Conservation (phyloP, 306 rosid species). For the Acmispon strigosus region DNA sequence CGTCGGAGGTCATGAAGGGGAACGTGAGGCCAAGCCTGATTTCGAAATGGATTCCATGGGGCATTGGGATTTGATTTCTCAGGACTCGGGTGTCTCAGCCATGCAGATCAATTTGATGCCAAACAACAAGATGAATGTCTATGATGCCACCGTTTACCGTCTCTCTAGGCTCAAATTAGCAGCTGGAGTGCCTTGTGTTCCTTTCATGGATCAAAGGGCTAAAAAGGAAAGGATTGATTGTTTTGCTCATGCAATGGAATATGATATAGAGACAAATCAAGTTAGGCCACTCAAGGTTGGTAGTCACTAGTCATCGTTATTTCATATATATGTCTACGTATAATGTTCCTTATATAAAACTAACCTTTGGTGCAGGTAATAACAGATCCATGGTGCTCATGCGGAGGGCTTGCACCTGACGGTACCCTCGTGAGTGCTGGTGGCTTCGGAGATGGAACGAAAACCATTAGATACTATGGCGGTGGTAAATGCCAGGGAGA, state of each 20-base stretch:
- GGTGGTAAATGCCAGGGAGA: slow-evolving; percentile 22
- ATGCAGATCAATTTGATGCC: slow-evolving; percentile 80
- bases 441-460: slow-evolving; percentile 57
- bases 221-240: slow-evolving; percentile 28
- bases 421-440: slow-evolving; percentile 61
- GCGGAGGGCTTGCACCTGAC: slow-evolving; percentile 66
- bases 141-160: slow-evolving; percentile 49
- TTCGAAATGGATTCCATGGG: slow-evolving; percentile 24
- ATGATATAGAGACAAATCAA: slow-evolving; percentile 34
- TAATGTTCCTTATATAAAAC: too few relatives aligned
- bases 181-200: slow-evolving; percentile 32
- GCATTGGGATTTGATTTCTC: slow-evolving; percentile 32
- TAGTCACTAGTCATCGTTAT: neutral
- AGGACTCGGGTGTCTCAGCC: slow-evolving; percentile 52
- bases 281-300: slow-evolving; percentile 70
- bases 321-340: too few relatives aligned
- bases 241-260: slow-evolving; percentile 64
- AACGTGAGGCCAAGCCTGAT: neutral
- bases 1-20: neutral
- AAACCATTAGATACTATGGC: slow-evolving; percentile 34
- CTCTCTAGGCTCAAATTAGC: slow-evolving; percentile 46
- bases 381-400: slow-evolving; percentile 86
- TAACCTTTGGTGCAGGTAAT: slow-evolving; percentile 30
- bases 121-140: slow-evolving; percentile 46
- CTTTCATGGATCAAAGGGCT: slow-evolving; percentile 8